A percentile compares a stretch with the other conserved stretches of the same genome.
Evolutionary conservation across 768 basidiomycete species (phyloP).

Genomic region (Macrocybe gigantea): DNA sequence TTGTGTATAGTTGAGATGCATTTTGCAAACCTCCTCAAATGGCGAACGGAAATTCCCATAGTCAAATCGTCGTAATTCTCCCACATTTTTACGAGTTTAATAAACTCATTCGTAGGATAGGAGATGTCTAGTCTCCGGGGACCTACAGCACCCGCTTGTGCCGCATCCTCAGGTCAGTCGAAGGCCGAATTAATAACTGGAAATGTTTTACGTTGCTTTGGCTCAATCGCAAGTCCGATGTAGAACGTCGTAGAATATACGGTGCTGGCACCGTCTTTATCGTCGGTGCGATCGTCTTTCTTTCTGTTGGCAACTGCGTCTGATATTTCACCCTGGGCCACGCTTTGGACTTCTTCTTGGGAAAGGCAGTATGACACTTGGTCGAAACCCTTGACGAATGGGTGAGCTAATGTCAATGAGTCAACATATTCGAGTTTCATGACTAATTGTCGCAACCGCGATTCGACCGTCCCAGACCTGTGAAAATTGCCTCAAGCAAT

Average conservation of each 20-base stretch:
- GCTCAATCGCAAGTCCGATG: slow-evolving; percentile 89
- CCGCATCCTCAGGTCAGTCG: no score
- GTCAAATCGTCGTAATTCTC: slow-evolving; percentile 87
- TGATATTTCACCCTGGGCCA: slow-evolving; percentile 83
- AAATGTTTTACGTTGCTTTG: slow-evolving; percentile 68
- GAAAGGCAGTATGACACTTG: slow-evolving; percentile 78
- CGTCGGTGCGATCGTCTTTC: slow-evolving; percentile 70
- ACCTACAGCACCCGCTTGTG: slow-evolving; percentile 66
- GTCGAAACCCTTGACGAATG: slow-evolving; percentile 92
- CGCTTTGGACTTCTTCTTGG: slow-evolving; percentile 83
- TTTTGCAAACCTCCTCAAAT: slow-evolving; percentile 78
- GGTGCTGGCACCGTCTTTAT: slow-evolving; percentile 67
- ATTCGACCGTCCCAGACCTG: slow-evolving; percentile 96
- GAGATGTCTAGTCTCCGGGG: slow-evolving; percentile 91
- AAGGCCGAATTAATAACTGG: no score
- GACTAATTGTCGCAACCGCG: slow-evolving; percentile 89
- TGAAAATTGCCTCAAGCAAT: neutral
- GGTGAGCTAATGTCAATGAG: slow-evolving; percentile 86
- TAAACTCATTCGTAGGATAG: slow-evolving; percentile 94
- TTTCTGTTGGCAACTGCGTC: slow-evolving; percentile 67
- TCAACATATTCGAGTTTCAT: slow-evolving; percentile 98
- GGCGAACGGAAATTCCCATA: slow-evolving; percentile 93
- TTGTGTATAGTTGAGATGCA: neutral
- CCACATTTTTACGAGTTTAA: slow-evolving; percentile 91
- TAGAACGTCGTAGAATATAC: slow-evolving; percentile 98